Evolutionary conservation across 192 early-diverging fungal genomes (phyloP).

Genomic region (Entomortierella beljakovae): DNA sequence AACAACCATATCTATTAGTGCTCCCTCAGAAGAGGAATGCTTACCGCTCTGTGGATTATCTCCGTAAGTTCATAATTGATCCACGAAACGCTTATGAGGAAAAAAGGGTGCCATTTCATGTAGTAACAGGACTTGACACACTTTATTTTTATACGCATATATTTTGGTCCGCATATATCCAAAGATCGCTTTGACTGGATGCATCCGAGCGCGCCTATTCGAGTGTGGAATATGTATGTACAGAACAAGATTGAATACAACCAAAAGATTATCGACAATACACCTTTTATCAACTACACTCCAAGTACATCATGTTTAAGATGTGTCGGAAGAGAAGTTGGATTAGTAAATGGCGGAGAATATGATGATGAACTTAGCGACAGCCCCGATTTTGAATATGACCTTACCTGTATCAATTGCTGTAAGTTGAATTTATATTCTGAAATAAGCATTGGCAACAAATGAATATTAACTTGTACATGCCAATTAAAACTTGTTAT

Average conservation of each 20-base stretch:
- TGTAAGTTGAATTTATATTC: conserved; percentile 8
- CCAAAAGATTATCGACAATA: neutral
- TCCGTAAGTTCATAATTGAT: conserved; percentile 20
- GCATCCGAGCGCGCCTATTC: conserved; percentile 11
- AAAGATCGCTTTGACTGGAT: conserved; percentile 34
- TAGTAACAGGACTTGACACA: too few relatives aligned
- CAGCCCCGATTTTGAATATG: too few relatives aligned
- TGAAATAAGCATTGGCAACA: too few relatives aligned
- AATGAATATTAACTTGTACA: too few relatives aligned
- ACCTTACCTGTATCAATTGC: neutral
- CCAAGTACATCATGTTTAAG: neutral
- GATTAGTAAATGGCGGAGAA: too few relatives aligned
- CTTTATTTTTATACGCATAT: too few relatives aligned
- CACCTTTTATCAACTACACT: neutral
- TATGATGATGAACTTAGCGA: neutral
- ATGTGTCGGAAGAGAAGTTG: neutral
- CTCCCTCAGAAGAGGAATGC: neutral
- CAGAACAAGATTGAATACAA: conserved; percentile 2
- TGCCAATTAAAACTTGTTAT: neutral
- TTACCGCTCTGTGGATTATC: conserved; percentile 19
- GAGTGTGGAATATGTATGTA: neutral
- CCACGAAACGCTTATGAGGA: too few relatives aligned
- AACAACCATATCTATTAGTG: neutral
- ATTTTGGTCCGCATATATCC: neutral
- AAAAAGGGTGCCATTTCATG: too few relatives aligned